These are phyloP conservation scores for Elaeis oleifera DNA, from an alignment of 202 grass and related monocot genomes.

Conservation along the genomic window DNA sequence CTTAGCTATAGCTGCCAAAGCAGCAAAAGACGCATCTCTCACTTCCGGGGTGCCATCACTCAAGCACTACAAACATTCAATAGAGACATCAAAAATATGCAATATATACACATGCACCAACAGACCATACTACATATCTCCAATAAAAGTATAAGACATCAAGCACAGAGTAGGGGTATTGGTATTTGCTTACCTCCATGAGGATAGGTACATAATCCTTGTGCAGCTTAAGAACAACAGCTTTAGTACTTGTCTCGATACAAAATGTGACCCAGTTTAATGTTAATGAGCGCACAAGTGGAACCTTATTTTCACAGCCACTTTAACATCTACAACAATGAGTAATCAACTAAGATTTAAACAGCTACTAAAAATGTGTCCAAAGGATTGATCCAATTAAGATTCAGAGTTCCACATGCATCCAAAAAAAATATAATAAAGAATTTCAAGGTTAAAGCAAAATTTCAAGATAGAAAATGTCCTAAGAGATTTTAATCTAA, in stretches of 20 bases:
- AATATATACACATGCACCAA: no score
- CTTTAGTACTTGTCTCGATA: constrained; percentile 94
- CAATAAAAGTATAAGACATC: no score
- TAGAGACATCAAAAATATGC: no score
- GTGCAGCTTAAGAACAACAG: constrained; percentile 81
- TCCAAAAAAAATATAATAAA: no score
- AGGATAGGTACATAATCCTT: constrained; percentile 98
- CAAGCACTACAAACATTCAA: constrained; percentile 49
- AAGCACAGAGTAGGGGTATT: no score
- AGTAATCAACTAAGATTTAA: not conserved
- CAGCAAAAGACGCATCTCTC: constrained; percentile 86
- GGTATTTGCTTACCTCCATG: constrained; percentile 64
- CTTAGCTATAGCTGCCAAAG: constrained; percentile 88
- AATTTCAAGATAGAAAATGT: no score
- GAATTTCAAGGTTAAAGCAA: no score
- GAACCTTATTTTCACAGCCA: constrained; percentile 98
- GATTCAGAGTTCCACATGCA: no score
- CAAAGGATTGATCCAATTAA: not conserved
- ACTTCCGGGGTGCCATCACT: constrained; percentile 96
- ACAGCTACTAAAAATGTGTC: not conserved
- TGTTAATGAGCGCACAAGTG: constrained; percentile 82
- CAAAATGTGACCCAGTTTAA: constrained; percentile 88
- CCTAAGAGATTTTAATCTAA: no score
- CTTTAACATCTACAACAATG: constrained; percentile 61
- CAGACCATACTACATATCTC: no score